These are phyloP conservation scores for Flueggea neowawraea DNA, from an alignment of 441 rosid genomes.

Conservation along the genomic window DNA sequence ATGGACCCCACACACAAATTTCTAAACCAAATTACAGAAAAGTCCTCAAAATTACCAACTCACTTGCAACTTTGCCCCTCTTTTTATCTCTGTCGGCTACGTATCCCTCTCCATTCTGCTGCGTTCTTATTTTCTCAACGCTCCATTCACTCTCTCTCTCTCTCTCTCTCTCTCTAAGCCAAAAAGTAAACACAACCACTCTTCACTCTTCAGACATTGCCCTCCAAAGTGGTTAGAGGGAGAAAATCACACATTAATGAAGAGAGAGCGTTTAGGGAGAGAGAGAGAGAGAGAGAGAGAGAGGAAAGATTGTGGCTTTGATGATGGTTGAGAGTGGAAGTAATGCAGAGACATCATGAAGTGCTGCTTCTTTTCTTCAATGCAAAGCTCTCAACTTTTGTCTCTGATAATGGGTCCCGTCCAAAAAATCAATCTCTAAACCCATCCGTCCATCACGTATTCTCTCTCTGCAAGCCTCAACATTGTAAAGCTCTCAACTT, in stretches of 20 bases:
- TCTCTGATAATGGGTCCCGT: slow-evolving; percentile 28
- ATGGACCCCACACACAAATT: too few relatives aligned
- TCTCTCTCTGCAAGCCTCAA: slow-evolving; percentile 16
- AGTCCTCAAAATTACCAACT: too few relatives aligned
- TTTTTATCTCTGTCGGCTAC: too few relatives aligned
- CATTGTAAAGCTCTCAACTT: slow-evolving; percentile 29
- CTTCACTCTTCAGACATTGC: neutral
- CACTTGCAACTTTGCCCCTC: too few relatives aligned
- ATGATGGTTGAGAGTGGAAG: slow-evolving; percentile 23
- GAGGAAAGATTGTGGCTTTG: slow-evolving; percentile 8
- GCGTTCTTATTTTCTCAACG: too few relatives aligned
- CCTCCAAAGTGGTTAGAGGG: neutral
- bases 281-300: slow-evolving; percentile 13
- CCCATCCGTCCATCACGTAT: slow-evolving; percentile 50
- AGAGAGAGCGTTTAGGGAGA: neutral
- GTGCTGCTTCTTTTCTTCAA: neutral
- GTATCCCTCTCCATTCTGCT: too few relatives aligned
- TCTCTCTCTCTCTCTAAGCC: neutral
- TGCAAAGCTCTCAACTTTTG: slow-evolving; percentile 19
- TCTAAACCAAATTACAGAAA: too few relatives aligned
- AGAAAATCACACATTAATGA: neutral
- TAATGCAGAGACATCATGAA: neutral
- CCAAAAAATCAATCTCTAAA: slow-evolving; percentile 1
- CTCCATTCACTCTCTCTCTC: neutral
- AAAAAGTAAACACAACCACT: neutral